These are phyloP conservation scores for Paramecium sexaurelia DNA, from an alignment of 73 alveolate genomes.

Conservation along the genomic window DNA sequence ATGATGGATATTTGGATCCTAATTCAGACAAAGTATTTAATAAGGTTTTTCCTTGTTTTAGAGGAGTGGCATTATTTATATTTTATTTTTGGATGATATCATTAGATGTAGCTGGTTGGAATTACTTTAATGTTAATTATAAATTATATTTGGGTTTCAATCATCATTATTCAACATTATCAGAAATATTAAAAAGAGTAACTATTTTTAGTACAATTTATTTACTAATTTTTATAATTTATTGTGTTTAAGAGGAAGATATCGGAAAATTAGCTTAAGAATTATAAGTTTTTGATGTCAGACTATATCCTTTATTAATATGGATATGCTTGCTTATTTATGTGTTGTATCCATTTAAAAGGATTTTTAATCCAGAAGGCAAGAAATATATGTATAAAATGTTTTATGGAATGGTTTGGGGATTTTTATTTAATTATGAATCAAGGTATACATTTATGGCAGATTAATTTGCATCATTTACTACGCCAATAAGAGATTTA, in stretches of 20 bases:
- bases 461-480: slow-evolving; percentile 23
- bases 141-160: slow-evolving; percentile 30
- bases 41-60: slow-evolving; percentile 49
- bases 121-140: slow-evolving; percentile 20
- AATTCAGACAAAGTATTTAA: slow-evolving; percentile 49
- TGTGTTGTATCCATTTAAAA: slow-evolving; percentile 30
- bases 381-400: not conserved
- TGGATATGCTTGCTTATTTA: slow-evolving; percentile 2
- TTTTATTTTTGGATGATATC: slow-evolving; percentile 17
- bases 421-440: slow-evolving; percentile 20
- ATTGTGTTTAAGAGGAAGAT: slow-evolving; percentile 39
- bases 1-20: slow-evolving; percentile 56
- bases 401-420: slow-evolving; percentile 43
- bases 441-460: slow-evolving; percentile 50
- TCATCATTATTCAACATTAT: slow-evolving; percentile 44
- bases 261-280: slow-evolving; percentile 18
- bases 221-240: not conserved
- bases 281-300: not conserved
- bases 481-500: slow-evolving; percentile 36
- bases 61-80: slow-evolving; percentile 42
- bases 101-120: slow-evolving; percentile 53
- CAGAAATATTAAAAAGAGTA: slow-evolving; percentile 10
- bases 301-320: not conserved
- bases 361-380: slow-evolving; percentile 45
- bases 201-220: slow-evolving; percentile 25